Percentiles rank a stretch among this genome's conserved stretches.
Evolutionary conservation across 768 basidiomycete species (phyloP).

Genomic region (Wakefieldia striispora): DNA sequence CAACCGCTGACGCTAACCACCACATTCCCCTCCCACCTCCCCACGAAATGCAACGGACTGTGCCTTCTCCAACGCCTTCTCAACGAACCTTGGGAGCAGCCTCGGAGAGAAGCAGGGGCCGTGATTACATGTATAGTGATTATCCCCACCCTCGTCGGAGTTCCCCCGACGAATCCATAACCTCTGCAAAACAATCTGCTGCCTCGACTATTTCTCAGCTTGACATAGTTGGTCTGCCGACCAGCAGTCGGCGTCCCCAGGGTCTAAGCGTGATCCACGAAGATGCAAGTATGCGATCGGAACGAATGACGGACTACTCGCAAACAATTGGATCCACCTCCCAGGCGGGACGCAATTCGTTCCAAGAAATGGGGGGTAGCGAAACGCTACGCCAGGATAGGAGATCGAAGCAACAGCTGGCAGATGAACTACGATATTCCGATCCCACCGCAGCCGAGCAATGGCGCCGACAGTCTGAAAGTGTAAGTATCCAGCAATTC

Average conservation of each 20-base stretch:
- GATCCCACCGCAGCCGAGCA: slow-evolving; percentile 29
- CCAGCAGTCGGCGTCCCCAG: slow-evolving; percentile 10
- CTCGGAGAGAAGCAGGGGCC: slow-evolving; percentile 19
- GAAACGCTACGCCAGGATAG: slow-evolving; percentile 18
- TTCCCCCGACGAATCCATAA: slow-evolving; percentile 29
- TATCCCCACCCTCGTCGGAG: slow-evolving; percentile 19
- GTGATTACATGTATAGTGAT: slow-evolving; percentile 26
- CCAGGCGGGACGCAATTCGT: slow-evolving; percentile 11
- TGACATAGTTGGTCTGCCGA: slow-evolving; percentile 30
- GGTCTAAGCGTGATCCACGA: slow-evolving; percentile 33
- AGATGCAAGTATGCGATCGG: slow-evolving; percentile 29
- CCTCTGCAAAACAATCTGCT: slow-evolving; percentile 29
- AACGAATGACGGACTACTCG: slow-evolving; percentile 22
- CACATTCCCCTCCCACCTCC: slow-evolving; percentile 50
- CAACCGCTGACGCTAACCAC: slow-evolving; percentile 37
- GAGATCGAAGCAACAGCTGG: slow-evolving; percentile 28
- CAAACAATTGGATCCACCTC: slow-evolving; percentile 20
- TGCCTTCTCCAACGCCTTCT: slow-evolving; percentile 30
- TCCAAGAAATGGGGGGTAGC: slow-evolving; percentile 15
- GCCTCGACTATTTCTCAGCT: slow-evolving; percentile 33
- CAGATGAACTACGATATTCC: slow-evolving; percentile 36
- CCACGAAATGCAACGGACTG: slow-evolving; percentile 39
- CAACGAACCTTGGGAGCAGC: slow-evolving; percentile 18
- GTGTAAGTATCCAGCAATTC: slow-evolving; percentile 12
- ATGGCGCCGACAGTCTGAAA: slow-evolving; percentile 29